Evolutionary conservation across 345 rosid species (phyloP).

Genomic region (Clausena lansium): DNA sequence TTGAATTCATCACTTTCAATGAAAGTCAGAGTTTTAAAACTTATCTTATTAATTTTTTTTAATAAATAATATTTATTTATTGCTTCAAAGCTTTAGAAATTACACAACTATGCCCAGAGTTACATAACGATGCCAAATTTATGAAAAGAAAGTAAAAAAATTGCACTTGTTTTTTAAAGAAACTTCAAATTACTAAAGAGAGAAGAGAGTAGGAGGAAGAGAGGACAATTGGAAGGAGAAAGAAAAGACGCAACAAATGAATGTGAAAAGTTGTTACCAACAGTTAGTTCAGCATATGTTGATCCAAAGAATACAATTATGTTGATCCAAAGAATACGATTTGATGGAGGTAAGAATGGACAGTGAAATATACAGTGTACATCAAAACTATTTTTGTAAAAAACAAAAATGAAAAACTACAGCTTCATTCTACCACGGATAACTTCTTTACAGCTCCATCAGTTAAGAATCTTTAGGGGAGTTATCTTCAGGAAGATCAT

Average conservation of each 20-base stretch:
- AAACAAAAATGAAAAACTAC: no score
- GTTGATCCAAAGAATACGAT: neutral
- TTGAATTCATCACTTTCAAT: no score
- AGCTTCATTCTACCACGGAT: neutral
- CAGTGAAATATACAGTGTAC: neutral
- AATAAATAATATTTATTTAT: no score
- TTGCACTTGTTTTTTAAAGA: no score
- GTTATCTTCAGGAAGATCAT: constrained; percentile 81
- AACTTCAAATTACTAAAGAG: neutral
- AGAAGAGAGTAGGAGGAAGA: neutral
- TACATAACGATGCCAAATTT: no score
- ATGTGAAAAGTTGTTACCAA: neutral
- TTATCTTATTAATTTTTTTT: no score
- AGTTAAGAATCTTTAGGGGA: constrained; percentile 48
- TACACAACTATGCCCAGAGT: no score
- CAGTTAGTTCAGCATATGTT: no score
- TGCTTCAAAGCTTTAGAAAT: no score
- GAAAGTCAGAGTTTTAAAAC: no score
- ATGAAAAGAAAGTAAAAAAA: no score
- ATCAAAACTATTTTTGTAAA: neutral
- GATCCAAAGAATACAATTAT: neutral
- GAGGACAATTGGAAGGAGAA: neutral
- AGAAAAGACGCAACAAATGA: neutral
- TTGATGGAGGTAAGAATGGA: neutral
- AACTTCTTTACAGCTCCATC: neutral